Base-by-base conservation (phyloP, 2,329 filamentous ascomycete species). In the Scortechinia acanthostroma region DNA sequence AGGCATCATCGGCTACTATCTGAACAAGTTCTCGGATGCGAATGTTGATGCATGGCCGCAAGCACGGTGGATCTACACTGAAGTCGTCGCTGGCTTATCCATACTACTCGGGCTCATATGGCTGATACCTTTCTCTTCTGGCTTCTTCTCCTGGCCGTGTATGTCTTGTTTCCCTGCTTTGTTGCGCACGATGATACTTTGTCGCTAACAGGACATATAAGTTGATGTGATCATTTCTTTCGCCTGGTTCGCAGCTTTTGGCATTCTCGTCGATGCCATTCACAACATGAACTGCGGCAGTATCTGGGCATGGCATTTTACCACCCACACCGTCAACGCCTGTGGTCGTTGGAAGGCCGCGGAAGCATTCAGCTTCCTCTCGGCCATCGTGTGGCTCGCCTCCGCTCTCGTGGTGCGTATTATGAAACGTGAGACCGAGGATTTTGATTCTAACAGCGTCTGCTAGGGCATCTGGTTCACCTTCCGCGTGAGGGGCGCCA, bases 31-130 rank as follows among this genome's bases (percentile, higher is more conserved):
- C 43, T n/a, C n/a, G n/a, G n/a, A n/a, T n/a, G 48, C 66, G 19
- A 51, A 66, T 23, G 60, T 68, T 25, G 69, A 71, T 45, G 62
- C 69, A 48, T 81, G 76, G 71, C 65, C 70, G 16, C 65, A 76
- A 30, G 80, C 73, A 25, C 80, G 86, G 46, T 81, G 83, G 66
- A 88, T 91, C 64, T 91, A 88, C 68, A 77, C 84, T 42, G 77
- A 86, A 56, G 77, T 88, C 16, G 73, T 90, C 30, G 82, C 87
- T 2, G 81, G 72, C 17, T 56, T 91, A 16, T 78, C 81, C 13
- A 78, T 90, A 45, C 60, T 91, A 33, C 67, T 88, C n/a, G 70
- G 77, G 3, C 63, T 91, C 21, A 59, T 91, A 50, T 88, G 85
- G 77, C 70, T 90, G 21, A 70, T 91, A 33, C 87, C 87, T 2